Percentiles rank a stretch among this genome's conserved stretches.
phyloP scores from a whole-genome alignment of 805 yeast genomes.

The Cyberlindnera euphorbiiphila region DNA sequence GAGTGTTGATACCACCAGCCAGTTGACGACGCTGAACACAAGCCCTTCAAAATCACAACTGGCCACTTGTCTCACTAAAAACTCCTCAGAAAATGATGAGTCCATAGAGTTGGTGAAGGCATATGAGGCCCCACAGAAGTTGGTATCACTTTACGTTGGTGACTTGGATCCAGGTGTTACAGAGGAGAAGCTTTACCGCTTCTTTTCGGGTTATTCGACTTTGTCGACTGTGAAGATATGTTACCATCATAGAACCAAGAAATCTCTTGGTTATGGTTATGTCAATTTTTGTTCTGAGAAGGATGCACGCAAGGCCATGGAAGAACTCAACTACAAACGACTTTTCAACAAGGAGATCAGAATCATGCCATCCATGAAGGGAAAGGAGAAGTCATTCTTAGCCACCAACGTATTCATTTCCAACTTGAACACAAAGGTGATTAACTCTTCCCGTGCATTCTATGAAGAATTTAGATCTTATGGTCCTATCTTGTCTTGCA shows the following conservation, averaged over 20 bases:
- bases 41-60: not conserved
- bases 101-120: conserved; percentile 20
- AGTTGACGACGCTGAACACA: not conserved
- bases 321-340: conserved; percentile 48
- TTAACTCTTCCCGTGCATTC: conserved; percentile 40
- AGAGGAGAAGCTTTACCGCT: conserved; percentile 42
- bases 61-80: conserved; percentile 1
- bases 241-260: conserved; percentile 45
- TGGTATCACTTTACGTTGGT: conserved; percentile 49
- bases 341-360: conserved; percentile 43
- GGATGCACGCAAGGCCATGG: conserved; percentile 55
- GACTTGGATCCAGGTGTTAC: conserved; percentile 48
- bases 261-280: conserved; percentile 70
- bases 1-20: conserved; percentile 5
- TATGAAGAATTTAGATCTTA: conserved; percentile 46
- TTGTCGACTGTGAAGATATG: conserved; percentile 60
- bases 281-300: conserved; percentile 50
- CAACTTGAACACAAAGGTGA: conserved; percentile 31
- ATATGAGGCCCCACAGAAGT: conserved; percentile 10
- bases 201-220: conserved; percentile 42
- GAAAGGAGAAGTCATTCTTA: conserved; percentile 34
- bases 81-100: conserved; percentile 12
- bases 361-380: conserved; percentile 53
- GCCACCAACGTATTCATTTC: conserved; percentile 51
- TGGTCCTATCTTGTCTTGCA: conserved; percentile 44